These are phyloP conservation scores for Lavandula angustifolia DNA, from an alignment of 257 asterid genomes.

Conservation along the genomic window DNA sequence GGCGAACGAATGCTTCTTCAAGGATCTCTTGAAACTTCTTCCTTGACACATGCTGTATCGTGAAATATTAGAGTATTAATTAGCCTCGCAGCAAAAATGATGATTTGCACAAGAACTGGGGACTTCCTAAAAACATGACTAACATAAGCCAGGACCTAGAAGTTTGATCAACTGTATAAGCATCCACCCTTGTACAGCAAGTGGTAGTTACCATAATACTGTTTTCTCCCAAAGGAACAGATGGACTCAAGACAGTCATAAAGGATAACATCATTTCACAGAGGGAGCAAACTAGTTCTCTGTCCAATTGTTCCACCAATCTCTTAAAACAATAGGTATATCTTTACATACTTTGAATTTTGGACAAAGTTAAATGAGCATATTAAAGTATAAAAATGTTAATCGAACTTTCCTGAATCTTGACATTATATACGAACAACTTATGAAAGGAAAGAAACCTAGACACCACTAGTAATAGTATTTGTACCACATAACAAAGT, in stretches of 20 bases:
- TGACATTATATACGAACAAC: background rate
- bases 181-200: slow-evolving; percentile 8
- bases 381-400: background rate
- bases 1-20: slow-evolving; percentile 78
- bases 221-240: background rate
- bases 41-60: slow-evolving; percentile 74
- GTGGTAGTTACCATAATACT: background rate
- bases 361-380: background rate
- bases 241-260: background rate
- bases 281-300: background rate
- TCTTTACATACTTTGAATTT: background rate
- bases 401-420: background rate
- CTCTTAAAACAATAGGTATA: background rate
- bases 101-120: background rate
- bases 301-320: slow-evolving; percentile 10
- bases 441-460: background rate
- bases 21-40: slow-evolving; percentile 86
- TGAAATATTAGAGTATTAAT: slow-evolving; percentile 21
- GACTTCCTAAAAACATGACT: background rate
- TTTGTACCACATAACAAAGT: background rate
- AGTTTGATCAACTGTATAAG: background rate
- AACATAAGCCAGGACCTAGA: background rate
- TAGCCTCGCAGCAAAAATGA: slow-evolving; percentile 16
- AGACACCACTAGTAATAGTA: background rate
- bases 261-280: background rate